phyloP scores from a whole-genome alignment of 116 monocot genomes.

The Iris pallida region DNA sequence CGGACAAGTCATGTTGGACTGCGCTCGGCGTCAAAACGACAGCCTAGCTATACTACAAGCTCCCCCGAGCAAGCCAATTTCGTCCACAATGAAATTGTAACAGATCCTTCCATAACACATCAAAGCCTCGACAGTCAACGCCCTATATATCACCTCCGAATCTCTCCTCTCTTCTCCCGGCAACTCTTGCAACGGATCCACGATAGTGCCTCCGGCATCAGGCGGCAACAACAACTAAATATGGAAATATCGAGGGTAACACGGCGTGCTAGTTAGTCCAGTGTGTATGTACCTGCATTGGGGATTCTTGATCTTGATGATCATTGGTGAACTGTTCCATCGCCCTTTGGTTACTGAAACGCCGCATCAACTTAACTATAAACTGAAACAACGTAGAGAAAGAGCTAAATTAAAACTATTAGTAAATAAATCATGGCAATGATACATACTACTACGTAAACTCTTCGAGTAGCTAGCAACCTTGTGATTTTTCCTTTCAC shows the following conservation, averaged over 20 bases:
- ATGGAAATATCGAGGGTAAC: background rate
- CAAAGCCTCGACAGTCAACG: no score
- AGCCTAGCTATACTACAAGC: no score
- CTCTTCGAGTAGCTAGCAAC: background rate
- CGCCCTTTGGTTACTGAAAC: constrained; percentile 15
- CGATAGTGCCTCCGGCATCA: background rate
- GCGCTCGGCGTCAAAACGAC: no score
- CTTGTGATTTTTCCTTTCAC: constrained; percentile 12
- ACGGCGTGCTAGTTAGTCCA: background rate
- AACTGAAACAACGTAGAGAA: constrained; percentile 25
- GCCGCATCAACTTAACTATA: constrained; percentile 33
- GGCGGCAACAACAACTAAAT: background rate
- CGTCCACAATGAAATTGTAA: background rate
- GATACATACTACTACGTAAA: background rate
- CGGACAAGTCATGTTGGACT: no score
- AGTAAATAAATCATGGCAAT: background rate
- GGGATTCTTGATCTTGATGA: constrained; percentile 21
- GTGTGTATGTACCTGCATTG: constrained; percentile 34
- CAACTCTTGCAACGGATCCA: background rate
- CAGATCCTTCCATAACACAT: background rate
- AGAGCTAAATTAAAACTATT: background rate
- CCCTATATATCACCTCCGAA: background rate
- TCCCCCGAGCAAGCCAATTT: background rate
- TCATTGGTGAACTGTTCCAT: constrained; percentile 21
- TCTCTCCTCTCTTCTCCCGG: background rate